Conservation (phyloP, 352 stramenopile species). For the Thalassiosira livingstoniorum region DNA sequence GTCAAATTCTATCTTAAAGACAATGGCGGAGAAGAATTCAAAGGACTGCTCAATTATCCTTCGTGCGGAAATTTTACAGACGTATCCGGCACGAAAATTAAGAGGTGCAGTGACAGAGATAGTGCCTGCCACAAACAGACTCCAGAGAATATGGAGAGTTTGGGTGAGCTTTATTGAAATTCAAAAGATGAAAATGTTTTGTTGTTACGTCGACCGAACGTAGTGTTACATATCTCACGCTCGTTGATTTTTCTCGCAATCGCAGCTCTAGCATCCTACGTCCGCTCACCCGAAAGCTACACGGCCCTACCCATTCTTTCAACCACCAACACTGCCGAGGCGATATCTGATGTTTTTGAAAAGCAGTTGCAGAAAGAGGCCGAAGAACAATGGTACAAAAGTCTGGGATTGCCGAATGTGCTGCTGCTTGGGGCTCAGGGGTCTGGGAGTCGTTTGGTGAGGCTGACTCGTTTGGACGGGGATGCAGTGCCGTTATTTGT, state of each 20-base stretch:
- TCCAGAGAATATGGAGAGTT: too few species aligned
- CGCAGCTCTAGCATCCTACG: conserved; percentile 9
- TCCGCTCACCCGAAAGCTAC: neutral
- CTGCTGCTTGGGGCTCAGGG: conserved; percentile 11
- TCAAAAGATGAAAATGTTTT: too few species aligned
- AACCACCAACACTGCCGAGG: neutral
- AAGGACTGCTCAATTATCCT: conserved; percentile 6
- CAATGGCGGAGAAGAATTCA: neutral
- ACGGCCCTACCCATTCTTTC: conserved; percentile 1
- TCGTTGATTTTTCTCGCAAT: too few species aligned
- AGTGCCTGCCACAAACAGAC: conserved; percentile 14
- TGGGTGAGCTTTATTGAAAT: too few species aligned
- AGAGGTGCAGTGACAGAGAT: neutral
- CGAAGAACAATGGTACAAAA: neutral
- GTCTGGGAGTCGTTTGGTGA: neutral
- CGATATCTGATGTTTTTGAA: neutral
- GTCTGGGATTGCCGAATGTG: conserved; percentile 4
- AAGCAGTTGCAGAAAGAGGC: neutral
- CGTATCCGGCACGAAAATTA: neutral
- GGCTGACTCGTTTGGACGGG: neutral
- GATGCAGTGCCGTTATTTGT: neutral
- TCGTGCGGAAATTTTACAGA: conserved; percentile 18
- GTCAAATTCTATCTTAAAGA: neutral
- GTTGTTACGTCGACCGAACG: too few species aligned
- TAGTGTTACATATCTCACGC: too few species aligned